These are phyloP conservation scores for Oryza rufipogon DNA, from an alignment of 176 grass and related monocot genomes.

Conservation along the genomic window DNA sequence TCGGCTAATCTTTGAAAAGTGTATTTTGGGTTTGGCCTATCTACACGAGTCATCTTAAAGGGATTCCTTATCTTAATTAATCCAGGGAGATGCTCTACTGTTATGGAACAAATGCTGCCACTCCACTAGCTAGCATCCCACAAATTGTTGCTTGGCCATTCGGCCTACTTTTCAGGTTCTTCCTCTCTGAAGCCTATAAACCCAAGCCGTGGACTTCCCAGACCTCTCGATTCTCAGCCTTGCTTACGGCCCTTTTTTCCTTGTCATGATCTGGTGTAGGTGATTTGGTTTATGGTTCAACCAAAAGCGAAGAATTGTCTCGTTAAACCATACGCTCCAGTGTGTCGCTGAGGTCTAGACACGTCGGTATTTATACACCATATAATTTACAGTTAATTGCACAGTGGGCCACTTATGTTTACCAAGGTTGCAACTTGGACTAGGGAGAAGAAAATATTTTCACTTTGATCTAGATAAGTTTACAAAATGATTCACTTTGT, in stretches of 20 bases:
- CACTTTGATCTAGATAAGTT: no score
- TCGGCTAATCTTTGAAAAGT: background rate
- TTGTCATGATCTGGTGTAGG: background rate
- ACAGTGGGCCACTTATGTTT: no score
- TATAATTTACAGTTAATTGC: no score
- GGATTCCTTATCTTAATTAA: background rate
- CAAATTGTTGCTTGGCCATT: no score
- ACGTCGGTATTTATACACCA: slow-evolving; percentile 20
- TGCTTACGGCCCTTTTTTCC: background rate
- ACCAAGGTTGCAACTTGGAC: no score
- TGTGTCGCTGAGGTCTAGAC: background rate
- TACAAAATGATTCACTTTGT: no score
- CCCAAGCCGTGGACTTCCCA: background rate
- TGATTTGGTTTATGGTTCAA: background rate
- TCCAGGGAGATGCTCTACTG: background rate
- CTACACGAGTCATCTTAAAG: background rate
- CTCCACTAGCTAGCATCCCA: background rate
- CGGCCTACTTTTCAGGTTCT: background rate
- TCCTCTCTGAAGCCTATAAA: background rate
- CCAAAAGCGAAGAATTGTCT: background rate
- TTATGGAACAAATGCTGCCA: background rate
- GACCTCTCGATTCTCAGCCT: background rate
- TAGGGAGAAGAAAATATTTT: no score
- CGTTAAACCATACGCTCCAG: background rate
- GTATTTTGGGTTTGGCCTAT: slow-evolving; percentile 12